These are phyloP conservation scores for Nitzschia putrida DNA, from an alignment of 108 stramenopile species.

Conservation along the genomic window DNA sequence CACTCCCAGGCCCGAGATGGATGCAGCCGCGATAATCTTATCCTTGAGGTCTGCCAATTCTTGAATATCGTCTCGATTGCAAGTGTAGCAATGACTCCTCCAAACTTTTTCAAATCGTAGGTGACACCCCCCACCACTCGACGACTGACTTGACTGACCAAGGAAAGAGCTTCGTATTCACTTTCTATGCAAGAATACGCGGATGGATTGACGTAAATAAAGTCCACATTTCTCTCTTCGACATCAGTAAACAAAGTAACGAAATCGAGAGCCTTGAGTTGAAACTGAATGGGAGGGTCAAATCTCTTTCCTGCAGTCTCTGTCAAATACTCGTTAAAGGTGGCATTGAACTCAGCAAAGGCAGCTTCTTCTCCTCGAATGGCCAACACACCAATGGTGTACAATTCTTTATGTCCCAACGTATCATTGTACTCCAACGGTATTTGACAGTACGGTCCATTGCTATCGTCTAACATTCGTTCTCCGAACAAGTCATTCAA, in stretches of 20 bases:
- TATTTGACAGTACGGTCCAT: conserved; percentile 2
- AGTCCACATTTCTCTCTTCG: conserved; percentile 22
- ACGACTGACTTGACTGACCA: conserved; percentile 32
- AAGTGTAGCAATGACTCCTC: conserved; percentile 31
- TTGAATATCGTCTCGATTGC: conserved; percentile 23
- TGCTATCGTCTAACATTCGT: too few species aligned
- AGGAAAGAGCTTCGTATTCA: conserved; percentile 36
- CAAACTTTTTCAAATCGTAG: conserved; percentile 42
- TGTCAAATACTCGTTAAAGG: conserved; percentile 38
- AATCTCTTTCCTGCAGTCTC: conserved; percentile 38
- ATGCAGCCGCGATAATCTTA: conserved; percentile 34
- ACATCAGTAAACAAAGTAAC: conserved; percentile 9
- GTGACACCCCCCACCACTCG: conserved; percentile 18
- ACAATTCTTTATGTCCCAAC: conserved; percentile 17
- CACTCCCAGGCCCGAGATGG: conserved; percentile 40
- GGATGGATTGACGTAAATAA: conserved; percentile 44
- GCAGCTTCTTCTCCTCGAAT: conserved; percentile 37
- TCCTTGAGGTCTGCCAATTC: conserved; percentile 26
- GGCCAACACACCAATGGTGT: conserved; percentile 42
- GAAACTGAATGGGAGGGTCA: conserved; percentile 32
- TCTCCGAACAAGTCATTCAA: too few species aligned
- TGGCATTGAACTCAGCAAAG: conserved; percentile 36
- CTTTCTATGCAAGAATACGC: conserved; percentile 43
- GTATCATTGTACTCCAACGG: conserved; percentile 5
- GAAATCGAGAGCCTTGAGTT: conserved; percentile 29